A percentile compares a stretch with the other conserved stretches of the same genome.
Evolutionary conservation across 2,329 filamentous ascomycete genomes (phyloP).

Genomic region (Sporothrix protearum): DNA sequence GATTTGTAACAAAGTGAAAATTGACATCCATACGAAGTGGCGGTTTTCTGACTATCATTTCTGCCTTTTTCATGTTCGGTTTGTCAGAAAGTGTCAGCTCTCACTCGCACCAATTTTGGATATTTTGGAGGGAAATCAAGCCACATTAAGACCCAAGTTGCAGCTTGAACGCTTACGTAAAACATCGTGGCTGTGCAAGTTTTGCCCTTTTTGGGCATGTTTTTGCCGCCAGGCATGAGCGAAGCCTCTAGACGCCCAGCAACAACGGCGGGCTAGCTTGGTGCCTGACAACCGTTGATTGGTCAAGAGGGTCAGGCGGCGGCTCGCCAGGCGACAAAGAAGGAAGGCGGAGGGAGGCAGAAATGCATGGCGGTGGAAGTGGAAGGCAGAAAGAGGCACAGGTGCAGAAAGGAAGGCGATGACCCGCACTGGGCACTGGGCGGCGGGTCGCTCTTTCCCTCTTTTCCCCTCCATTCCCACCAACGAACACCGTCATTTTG

Average conservation of each 20-base stretch:
- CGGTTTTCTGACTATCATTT: not conserved
- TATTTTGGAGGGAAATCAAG: too few species aligned
- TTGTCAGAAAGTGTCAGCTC: constrained; percentile 15
- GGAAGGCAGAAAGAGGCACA: not conserved
- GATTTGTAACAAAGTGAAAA: not conserved
- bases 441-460: constrained; percentile 20
- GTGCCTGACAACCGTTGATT: constrained; percentile 16
- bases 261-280: constrained; percentile 2
- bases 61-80: not conserved
- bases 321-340: constrained; percentile 4
- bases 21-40: not conserved
- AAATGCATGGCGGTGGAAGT: not conserved
- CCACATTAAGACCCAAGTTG: not conserved
- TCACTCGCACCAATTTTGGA: not conserved
- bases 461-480: constrained; percentile 21
- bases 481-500: constrained; percentile 12
- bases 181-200: constrained; percentile 12
- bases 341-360: not conserved
- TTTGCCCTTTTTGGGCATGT: not conserved
- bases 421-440: constrained; percentile 6
- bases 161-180: constrained; percentile 1
- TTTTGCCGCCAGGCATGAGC: constrained; percentile 15
- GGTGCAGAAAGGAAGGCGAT: constrained; percentile 7
- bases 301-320: not conserved
- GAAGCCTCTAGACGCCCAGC: constrained; percentile 12